These are phyloP conservation scores for Penicillium herquei DNA, from an alignment of 495 filamentous ascomycete species.

Conservation along the genomic window DNA sequence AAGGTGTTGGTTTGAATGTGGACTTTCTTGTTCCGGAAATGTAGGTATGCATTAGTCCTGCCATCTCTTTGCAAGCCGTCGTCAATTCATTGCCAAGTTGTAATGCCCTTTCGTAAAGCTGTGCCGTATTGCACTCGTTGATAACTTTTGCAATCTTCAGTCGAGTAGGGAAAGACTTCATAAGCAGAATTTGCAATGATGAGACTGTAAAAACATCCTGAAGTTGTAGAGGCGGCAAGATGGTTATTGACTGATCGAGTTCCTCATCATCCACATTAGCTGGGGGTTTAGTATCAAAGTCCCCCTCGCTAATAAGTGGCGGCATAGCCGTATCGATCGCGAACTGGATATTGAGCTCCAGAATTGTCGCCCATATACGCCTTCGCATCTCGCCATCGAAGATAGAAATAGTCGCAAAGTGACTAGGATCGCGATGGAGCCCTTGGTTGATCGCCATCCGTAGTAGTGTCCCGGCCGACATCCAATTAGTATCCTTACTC, in stretches of 20 bases:
- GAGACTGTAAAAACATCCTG: conserved; percentile 41
- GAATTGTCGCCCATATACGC: conserved; percentile 56
- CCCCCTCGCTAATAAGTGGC: conserved; percentile 45
- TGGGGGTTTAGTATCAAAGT: conserved; percentile 52
- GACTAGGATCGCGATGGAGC: conserved; percentile 52
- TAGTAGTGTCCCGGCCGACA: conserved; percentile 47
- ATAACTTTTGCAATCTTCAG: conserved; percentile 37
- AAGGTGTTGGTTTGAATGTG: conserved; percentile 24
- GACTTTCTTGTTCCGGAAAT: background rate
- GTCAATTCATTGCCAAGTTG: conserved; percentile 32
- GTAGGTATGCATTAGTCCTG: conserved; percentile 7
- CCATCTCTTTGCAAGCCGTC: conserved; percentile 23
- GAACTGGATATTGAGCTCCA: conserved; percentile 53
- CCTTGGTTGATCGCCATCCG: conserved; percentile 51
- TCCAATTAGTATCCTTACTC: conserved; percentile 45
- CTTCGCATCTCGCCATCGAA: conserved; percentile 52
- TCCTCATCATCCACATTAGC: conserved; percentile 54
- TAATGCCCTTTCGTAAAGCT: conserved; percentile 43
- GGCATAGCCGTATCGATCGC: conserved; percentile 49
- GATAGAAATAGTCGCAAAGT: conserved; percentile 43
- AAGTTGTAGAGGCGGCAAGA: conserved; percentile 24
- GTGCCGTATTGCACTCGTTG: conserved; percentile 39
- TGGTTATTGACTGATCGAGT: conserved; percentile 31
- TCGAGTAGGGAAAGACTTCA: conserved; percentile 39
- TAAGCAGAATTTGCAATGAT: conserved; percentile 46